Evolutionary conservation across 179 eudicot species (phyloP), one percentile per base, ranked within the genome.

Genomic region (Carnegiea gigantea): DNA sequence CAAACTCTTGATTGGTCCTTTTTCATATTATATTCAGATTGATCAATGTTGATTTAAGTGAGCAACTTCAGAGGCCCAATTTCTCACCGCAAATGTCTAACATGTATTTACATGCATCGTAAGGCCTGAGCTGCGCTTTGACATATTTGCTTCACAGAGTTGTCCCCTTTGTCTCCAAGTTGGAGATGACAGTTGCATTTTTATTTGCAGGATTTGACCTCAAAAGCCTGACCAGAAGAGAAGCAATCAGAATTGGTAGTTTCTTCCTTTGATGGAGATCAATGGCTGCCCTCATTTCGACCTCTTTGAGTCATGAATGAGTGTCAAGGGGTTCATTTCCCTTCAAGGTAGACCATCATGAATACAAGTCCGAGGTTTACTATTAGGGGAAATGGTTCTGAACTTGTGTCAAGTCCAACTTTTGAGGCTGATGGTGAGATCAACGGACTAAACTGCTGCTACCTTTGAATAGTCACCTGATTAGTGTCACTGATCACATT

Each of bases 351-450:
- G 64, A 62, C 26, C 28, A 76, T 60, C 65, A 86, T 80, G 87
- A 84, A 84, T 60, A 82, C 82, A 36, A 85, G 86, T 80, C 85
- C 89, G 40, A 77, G 73, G 80, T 68, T 80, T 62, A 78, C 76
- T 21, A 53, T 79, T 53, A 78, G 82, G 24, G 89, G 88, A 51
- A 90, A 88, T 72, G 79, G 90, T 72, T 90, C 86, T 74, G 95
- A 89, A 46, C 92, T 77, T 78, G 74, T 73, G n/a, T 77, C 84
- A 12, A 86, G 86, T 75, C 86, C 84, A 8, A 78, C 86, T 80
- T 90, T 86, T 78, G 91, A 88, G 81, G 77, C 78, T 59, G 88
- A 85, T 82, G 93, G 95, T 91, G 78, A 86, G 83, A 54, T 49
- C 70, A 21, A 59, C 57, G 18, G 28, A 20, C 79, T 54, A 17